These are phyloP conservation scores for Macrolepiota albuminosa DNA, from an alignment of 768 basidiomycete species.

Conservation along the genomic window DNA sequence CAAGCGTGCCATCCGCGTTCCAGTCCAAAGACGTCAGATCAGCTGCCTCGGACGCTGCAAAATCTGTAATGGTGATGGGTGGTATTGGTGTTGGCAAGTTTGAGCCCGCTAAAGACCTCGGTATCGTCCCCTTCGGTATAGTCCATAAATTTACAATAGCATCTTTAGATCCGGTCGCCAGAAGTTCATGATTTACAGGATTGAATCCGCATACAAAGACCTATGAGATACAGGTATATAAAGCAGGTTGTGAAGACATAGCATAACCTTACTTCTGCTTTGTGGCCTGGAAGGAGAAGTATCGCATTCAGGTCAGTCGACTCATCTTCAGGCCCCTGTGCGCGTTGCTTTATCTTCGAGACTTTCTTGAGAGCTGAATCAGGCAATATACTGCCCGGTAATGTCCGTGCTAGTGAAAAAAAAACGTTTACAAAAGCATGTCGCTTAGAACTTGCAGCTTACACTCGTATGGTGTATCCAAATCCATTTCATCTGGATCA, in stretches of 20 bases:
- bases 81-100: slow-evolving; percentile 22
- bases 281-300: slow-evolving; percentile 52
- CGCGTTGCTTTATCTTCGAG: slow-evolving; percentile 28
- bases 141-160: slow-evolving; percentile 73
- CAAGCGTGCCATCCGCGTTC: slow-evolving; percentile 66
- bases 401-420: neutral
- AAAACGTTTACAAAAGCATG: neutral
- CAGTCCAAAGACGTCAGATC: slow-evolving; percentile 79
- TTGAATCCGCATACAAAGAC: slow-evolving; percentile 83
- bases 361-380: slow-evolving; percentile 19
- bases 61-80: slow-evolving; percentile 44
- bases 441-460: slow-evolving; percentile 8
- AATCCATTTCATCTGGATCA: slow-evolving; percentile 43
- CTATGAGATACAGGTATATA: slow-evolving; percentile 28
- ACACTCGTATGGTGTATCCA: slow-evolving; percentile 35
- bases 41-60: slow-evolving; percentile 39
- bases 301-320: slow-evolving; percentile 36
- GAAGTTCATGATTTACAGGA: slow-evolving; percentile 49
- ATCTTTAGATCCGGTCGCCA: slow-evolving; percentile 81
- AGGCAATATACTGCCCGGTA: neutral
- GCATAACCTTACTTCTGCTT: slow-evolving; percentile 43
- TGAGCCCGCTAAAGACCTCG: slow-evolving; percentile 30
- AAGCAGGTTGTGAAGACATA: neutral
- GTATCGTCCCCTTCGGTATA: slow-evolving; percentile 51
- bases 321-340: slow-evolving; percentile 39